These are phyloP conservation scores for Fusarium sp. DNA, from an alignment of 2,329 filamentous ascomycete genomes.

Conservation along the genomic window DNA sequence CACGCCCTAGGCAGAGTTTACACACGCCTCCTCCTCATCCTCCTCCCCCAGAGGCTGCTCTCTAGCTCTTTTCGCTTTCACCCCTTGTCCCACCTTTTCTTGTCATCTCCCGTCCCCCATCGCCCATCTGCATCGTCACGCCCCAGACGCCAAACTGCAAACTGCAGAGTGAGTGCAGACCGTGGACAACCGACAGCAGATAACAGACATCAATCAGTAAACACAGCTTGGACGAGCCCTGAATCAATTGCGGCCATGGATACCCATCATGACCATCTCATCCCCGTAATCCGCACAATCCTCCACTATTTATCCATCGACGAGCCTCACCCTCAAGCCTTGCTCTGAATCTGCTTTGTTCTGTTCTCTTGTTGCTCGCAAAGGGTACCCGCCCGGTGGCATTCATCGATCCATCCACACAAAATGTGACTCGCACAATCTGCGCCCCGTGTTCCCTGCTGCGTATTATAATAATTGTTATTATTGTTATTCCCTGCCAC, in stretches of 20 bases:
- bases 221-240: not conserved
- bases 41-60: conserved; percentile 14
- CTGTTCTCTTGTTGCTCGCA: not conserved
- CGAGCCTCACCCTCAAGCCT: conserved; percentile 28
- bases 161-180: no score
- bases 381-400: conserved; percentile 25
- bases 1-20: conserved; percentile 19
- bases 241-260: conserved; percentile 13
- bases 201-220: no score
- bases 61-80: conserved; percentile 3
- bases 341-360: conserved; percentile 1
- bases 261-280: conserved; percentile 13
- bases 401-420: conserved; percentile 29
- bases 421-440: conserved; percentile 17
- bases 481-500: not conserved
- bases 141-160: conserved; percentile 16
- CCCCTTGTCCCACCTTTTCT: conserved; percentile 37
- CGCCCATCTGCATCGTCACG: conserved; percentile 38
- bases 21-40: not conserved
- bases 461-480: conserved; percentile 3
- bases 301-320: conserved; percentile 14
- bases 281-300: conserved; percentile 12
- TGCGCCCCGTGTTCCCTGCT: conserved; percentile 15
- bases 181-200: not conserved
- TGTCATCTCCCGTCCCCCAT: conserved; percentile 44